Percentiles rank a stretch among this genome's conserved stretches.
These are phyloP conservation scores for Phytophthora parvispora DNA, from an alignment of 352 stramenopile genomes.

Conservation along the genomic window DNA sequence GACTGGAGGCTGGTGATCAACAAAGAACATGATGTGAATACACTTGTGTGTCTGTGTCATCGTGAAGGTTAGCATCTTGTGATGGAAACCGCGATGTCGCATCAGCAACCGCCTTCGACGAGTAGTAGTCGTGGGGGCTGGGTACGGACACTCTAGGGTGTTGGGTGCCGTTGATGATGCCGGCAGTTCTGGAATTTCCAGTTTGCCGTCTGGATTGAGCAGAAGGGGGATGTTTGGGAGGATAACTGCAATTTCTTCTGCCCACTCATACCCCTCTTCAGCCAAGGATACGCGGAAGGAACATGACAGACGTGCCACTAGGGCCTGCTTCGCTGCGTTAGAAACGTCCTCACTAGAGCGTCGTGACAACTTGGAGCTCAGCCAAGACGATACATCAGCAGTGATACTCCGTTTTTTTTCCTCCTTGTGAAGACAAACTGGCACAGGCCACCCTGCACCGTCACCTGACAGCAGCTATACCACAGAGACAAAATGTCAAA, in stretches of 20 bases:
- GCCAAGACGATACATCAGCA: slow-evolving; percentile 61
- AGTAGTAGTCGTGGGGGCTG: slow-evolving; percentile 51
- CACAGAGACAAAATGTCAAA: background rate
- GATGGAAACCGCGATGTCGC: slow-evolving; percentile 49
- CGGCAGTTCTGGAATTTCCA: slow-evolving; percentile 31
- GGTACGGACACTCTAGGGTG: slow-evolving; percentile 43
- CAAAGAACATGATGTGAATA: slow-evolving; percentile 75
- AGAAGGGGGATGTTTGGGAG: slow-evolving; percentile 51
- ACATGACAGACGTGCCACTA: slow-evolving; percentile 60
- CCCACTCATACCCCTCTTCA: slow-evolving; percentile 54
- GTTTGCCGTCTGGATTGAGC: slow-evolving; percentile 33
- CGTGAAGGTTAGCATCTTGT: slow-evolving; percentile 82
- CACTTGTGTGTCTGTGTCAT: slow-evolving; percentile 55
- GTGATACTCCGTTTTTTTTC: slow-evolving; percentile 59
- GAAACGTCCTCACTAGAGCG: slow-evolving; percentile 45
- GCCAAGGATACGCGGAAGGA: slow-evolving; percentile 49
- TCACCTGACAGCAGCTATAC: slow-evolving; percentile 36
- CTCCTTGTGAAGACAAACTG: slow-evolving; percentile 56
- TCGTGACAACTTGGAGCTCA: slow-evolving; percentile 57
- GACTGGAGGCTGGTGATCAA: slow-evolving; percentile 74
- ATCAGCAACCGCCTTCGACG: slow-evolving; percentile 69
- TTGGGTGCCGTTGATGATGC: slow-evolving; percentile 16
- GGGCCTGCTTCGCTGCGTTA: slow-evolving; percentile 25
- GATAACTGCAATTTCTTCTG: slow-evolving; percentile 54
- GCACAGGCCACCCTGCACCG: slow-evolving; percentile 50